These are phyloP conservation scores for Metschnikowia picachoensis DNA, from an alignment of 805 yeast genomes.

Conservation along the genomic window DNA sequence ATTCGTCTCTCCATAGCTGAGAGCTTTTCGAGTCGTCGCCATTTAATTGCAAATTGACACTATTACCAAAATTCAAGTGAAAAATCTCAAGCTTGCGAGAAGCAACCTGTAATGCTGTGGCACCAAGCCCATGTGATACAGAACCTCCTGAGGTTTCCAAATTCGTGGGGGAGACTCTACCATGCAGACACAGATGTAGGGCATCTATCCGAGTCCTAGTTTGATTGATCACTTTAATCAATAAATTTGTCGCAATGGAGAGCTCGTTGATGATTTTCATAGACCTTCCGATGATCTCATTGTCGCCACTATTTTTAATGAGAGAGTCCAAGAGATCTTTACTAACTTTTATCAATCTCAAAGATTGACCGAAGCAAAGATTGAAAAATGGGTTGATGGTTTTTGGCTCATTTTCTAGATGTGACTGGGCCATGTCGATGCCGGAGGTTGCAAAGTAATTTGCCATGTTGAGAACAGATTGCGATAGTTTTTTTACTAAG, in stretches of 20 bases:
- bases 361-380: conserved; percentile 30
- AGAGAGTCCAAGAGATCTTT: conserved; percentile 35
- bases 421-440: conserved; percentile 7
- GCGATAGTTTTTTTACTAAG: conserved; percentile 33
- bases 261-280: conserved; percentile 36
- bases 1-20: conserved; percentile 18
- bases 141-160: neutral
- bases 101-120: conserved; percentile 20
- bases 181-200: conserved; percentile 1
- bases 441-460: conserved; percentile 25
- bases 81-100: conserved; percentile 24
- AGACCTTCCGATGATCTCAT: conserved; percentile 28
- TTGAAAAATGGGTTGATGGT: conserved; percentile 31
- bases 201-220: neutral
- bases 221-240: conserved; percentile 22
- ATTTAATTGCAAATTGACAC: neutral
- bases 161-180: neutral
- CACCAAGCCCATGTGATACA: conserved; percentile 21
- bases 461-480: conserved; percentile 27
- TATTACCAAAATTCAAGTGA: conserved; percentile 24
- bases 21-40: neutral
- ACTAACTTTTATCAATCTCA: conserved; percentile 32
- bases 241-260: conserved; percentile 30
- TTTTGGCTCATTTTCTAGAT: conserved; percentile 1
- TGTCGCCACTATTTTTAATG: conserved; percentile 19